A percentile compares a stretch with the other conserved stretches of the same genome.
These are phyloP conservation scores for Xylariales sp. DNA, from an alignment of 2,329 filamentous ascomycete species.

Conservation along the genomic window DNA sequence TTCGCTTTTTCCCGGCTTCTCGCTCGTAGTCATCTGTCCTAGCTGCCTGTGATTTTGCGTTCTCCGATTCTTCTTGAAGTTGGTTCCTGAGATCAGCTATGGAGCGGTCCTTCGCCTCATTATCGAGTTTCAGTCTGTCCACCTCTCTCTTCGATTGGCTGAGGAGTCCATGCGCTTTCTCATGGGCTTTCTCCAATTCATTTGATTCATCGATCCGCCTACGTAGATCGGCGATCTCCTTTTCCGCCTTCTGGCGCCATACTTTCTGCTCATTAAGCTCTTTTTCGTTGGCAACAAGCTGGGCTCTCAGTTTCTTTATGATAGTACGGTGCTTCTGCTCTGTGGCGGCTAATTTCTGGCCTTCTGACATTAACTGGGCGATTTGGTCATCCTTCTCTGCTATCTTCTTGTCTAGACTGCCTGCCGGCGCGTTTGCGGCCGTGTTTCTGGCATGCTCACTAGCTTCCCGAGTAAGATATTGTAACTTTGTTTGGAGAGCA, in stretches of 20 bases:
- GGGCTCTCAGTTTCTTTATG: conserved; percentile 82
- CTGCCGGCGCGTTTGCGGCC: conserved; percentile 69
- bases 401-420: conserved; percentile 79
- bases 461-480: conserved; percentile 85
- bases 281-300: conserved; percentile 74
- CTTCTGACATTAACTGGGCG: conserved; percentile 89
- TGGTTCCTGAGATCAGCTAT: conserved; percentile 77
- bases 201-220: conserved; percentile 62
- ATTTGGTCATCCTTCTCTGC: conserved; percentile 93
- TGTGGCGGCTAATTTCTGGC: conserved; percentile 84
- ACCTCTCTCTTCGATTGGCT: conserved; percentile 55
- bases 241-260: conserved; percentile 68
- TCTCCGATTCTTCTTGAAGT: conserved; percentile 73
- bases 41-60: conserved; percentile 73
- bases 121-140: conserved; percentile 70
- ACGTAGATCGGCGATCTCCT: conserved; percentile 61
- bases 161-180: conserved; percentile 51
- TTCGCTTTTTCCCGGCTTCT: conserved; percentile 69
- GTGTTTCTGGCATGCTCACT: conserved; percentile 79
- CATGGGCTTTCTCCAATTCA: conserved; percentile 67
- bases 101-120: conserved; percentile 70
- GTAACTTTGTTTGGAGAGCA: conserved; percentile 88
- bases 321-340: conserved; percentile 86
- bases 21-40: conserved; percentile 75
- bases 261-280: conserved; percentile 69